Evolutionary conservation across 192 early-diverging fungal species (phyloP).

Genomic region (Phlyctochytrium planicorne): DNA sequence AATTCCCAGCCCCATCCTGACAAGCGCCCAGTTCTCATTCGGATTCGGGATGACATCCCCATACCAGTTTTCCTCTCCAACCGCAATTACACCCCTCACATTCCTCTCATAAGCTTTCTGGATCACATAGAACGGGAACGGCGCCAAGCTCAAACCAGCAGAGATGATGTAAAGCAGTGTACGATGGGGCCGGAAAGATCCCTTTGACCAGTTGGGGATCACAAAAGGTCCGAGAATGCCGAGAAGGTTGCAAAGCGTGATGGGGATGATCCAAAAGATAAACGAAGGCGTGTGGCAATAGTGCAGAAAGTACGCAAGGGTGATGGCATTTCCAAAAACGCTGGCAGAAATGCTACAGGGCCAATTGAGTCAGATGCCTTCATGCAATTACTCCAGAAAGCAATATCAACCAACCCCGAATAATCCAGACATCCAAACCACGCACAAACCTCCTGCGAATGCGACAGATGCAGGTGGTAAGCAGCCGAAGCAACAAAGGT

Average conservation of each 20-base stretch:
- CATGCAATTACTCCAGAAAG: background rate
- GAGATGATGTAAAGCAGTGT: background rate
- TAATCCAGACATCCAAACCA: slow-evolving; percentile 38
- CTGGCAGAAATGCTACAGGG: slow-evolving; percentile 22
- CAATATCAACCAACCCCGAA: slow-evolving; percentile 14
- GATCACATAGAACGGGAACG: background rate
- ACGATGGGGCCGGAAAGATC: background rate
- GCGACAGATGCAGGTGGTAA: slow-evolving; percentile 33
- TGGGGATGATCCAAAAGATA: slow-evolving; percentile 3
- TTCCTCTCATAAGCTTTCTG: no score
- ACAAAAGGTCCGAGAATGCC: slow-evolving; percentile 1
- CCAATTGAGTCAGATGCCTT: no score
- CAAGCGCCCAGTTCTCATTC: background rate
- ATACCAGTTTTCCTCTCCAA: background rate
- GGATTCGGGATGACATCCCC: background rate
- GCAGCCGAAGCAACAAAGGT: slow-evolving; percentile 15
- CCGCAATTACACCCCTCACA: no score
- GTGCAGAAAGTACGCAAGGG: slow-evolving; percentile 16
- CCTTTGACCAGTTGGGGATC: background rate
- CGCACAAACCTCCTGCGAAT: slow-evolving; percentile 20
- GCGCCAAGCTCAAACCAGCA: background rate
- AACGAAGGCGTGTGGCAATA: slow-evolving; percentile 15
- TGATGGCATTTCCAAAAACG: slow-evolving; percentile 4
- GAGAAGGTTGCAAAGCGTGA: background rate
- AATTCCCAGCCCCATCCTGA: background rate